Conservation (phyloP, 495 filamentous ascomycete species). For the Lasiosphaeria hispida region DNA sequence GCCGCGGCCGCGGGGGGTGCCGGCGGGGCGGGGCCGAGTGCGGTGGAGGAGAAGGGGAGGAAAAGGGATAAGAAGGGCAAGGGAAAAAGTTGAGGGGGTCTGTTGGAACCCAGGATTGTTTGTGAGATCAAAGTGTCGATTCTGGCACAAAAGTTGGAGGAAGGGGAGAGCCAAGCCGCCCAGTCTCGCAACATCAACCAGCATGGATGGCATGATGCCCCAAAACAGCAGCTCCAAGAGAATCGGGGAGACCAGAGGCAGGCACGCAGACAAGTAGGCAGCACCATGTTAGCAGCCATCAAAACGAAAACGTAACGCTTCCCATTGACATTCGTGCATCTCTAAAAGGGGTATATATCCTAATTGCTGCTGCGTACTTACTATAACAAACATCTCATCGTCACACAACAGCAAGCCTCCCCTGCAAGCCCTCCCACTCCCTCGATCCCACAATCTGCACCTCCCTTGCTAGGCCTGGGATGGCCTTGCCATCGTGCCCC, state of each 20-base stretch:
- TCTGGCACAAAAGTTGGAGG: too few species aligned
- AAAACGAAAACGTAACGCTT: slow-evolving; percentile 8
- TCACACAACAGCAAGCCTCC: slow-evolving; percentile 20
- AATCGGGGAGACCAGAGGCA: neutral
- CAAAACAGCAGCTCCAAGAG: too few species aligned
- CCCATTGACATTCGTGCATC: slow-evolving; percentile 6
- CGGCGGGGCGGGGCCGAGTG: slow-evolving; percentile 23
- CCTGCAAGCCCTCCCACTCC: slow-evolving; percentile 45
- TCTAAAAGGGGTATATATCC: slow-evolving; percentile 11
- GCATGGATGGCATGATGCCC: too few species aligned
- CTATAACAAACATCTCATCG: slow-evolving; percentile 9
- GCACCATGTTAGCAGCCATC: neutral
- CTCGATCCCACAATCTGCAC: slow-evolving; percentile 43
- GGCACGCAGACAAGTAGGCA: neutral
- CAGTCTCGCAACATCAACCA: too few species aligned
- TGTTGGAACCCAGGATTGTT: neutral
- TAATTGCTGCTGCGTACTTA: slow-evolving; percentile 5
- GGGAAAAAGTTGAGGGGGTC: slow-evolving; percentile 31
- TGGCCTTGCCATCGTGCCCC: slow-evolving; percentile 35
- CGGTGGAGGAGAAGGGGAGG: slow-evolving; percentile 23
- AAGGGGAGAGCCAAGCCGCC: too few species aligned
- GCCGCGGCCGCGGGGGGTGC: slow-evolving; percentile 33
- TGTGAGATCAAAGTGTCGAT: neutral
- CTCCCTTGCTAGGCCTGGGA: slow-evolving; percentile 22
- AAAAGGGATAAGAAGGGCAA: slow-evolving; percentile 52